Evolutionary conservation across 441 rosid species (phyloP).

Genomic region (Gossypium armourianum): DNA sequence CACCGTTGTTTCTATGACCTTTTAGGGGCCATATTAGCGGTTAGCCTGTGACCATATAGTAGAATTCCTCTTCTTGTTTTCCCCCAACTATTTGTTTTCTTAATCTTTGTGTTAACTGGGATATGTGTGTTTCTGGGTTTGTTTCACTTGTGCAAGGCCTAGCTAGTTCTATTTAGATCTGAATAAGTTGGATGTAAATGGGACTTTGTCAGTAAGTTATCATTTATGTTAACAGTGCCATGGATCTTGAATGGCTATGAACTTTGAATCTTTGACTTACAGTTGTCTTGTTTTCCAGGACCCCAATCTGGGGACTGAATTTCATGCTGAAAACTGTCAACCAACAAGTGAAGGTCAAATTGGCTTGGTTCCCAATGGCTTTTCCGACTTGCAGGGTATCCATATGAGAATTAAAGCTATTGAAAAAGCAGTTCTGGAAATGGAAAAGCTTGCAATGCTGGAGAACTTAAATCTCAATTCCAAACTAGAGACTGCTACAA

Average conservation of each 20-base stretch:
- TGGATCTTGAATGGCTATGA: not conserved
- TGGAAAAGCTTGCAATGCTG: constrained; percentile 38
- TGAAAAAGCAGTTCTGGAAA: constrained; percentile 47
- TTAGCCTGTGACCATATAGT: not conserved
- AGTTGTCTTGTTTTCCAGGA: constrained; percentile 31
- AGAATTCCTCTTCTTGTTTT: not conserved
- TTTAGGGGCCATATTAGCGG: not conserved
- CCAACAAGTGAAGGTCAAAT: constrained; percentile 24
- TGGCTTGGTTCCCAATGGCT: constrained; percentile 19
- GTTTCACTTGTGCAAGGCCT: not conserved
- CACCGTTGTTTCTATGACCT: not conserved
- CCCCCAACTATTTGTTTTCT: not conserved
- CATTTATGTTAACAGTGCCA: not conserved
- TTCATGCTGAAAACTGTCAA: constrained; percentile 25
- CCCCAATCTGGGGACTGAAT: constrained; percentile 15
- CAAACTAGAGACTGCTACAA: constrained; percentile 42
- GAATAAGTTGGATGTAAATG: not conserved
- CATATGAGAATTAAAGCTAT: constrained; percentile 48
- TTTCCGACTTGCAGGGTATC: constrained; percentile 44
- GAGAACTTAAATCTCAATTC: constrained; percentile 37
- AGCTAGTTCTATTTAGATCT: constrained; percentile 9
- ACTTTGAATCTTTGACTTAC: constrained; percentile 10
- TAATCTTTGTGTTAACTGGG: not conserved
- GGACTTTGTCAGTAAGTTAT: not conserved
- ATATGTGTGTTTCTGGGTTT: not conserved